Conservation (phyloP, 805 yeast species). For the Kluyveromyces aestuarii region DNA sequence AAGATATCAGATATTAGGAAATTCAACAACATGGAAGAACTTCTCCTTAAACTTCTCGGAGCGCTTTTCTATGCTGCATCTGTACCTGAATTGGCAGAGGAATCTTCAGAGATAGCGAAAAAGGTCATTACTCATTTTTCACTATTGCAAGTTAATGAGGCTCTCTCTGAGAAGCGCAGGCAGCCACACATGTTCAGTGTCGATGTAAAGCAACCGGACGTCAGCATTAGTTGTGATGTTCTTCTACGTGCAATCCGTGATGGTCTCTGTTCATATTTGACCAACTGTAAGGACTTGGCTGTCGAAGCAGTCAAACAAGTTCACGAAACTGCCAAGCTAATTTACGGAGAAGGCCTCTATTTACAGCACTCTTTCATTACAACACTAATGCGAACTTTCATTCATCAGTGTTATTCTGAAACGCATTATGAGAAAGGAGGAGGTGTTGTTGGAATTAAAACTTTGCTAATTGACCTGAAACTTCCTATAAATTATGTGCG, state of each 20-base stretch:
- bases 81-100: constrained; percentile 58
- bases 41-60: constrained; percentile 56
- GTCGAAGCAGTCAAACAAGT: constrained; percentile 54
- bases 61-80: constrained; percentile 70
- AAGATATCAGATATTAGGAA: constrained; percentile 39
- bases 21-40: constrained; percentile 52
- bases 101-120: constrained; percentile 52
- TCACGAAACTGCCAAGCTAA: constrained; percentile 46
- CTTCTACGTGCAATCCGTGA: constrained; percentile 66
- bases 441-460: constrained; percentile 74
- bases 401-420: constrained; percentile 89
- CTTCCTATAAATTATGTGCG: constrained; percentile 68
- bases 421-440: constrained; percentile 80
- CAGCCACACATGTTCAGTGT: constrained; percentile 64
- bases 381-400: constrained; percentile 67
- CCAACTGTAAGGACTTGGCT: constrained; percentile 64
- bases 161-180: constrained; percentile 58
- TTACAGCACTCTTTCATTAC: constrained; percentile 68
- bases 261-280: constrained; percentile 71
- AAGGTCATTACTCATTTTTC: constrained; percentile 74
- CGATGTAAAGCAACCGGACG: constrained; percentile 70
- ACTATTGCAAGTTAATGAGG: constrained; percentile 65
- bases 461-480: constrained; percentile 57
- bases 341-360: constrained; percentile 66
- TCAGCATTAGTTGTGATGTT: constrained; percentile 57